These are phyloP conservation scores for Penicillium bovifimosum DNA, from an alignment of 495 filamentous ascomycete genomes.

Conservation along the genomic window DNA sequence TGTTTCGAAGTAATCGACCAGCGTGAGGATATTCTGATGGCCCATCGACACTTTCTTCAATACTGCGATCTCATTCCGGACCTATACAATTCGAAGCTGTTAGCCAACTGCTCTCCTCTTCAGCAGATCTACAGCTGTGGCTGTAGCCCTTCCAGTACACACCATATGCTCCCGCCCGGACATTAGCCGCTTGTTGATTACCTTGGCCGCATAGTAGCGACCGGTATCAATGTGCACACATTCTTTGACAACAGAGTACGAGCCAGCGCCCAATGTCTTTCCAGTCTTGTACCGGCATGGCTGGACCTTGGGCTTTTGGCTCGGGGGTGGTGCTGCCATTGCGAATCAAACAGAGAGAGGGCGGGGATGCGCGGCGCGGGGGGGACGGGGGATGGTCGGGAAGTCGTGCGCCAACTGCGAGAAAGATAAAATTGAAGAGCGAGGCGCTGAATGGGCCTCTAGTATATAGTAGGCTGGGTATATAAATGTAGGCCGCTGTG, in stretches of 20 bases:
- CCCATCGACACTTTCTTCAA: conserved; percentile 96
- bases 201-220: conserved; percentile 96
- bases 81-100: conserved; percentile 43
- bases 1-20: conserved; percentile 99
- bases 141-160: conserved; percentile 6
- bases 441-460: neutral
- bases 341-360: conserved; percentile 1
- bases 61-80: conserved; percentile 96
- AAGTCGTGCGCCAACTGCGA: neutral
- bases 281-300: conserved; percentile 95
- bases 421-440: neutral
- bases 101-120: neutral
- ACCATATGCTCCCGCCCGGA: conserved; percentile 98
- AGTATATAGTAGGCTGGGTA: neutral
- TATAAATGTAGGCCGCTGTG: neutral
- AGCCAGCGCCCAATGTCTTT: conserved; percentile 92
- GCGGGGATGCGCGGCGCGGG: conserved; percentile 3
- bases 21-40: conserved; percentile 93
- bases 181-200: conserved; percentile 99
- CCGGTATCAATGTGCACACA: conserved; percentile 98
- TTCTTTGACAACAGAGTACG: conserved; percentile 99
- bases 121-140: neutral
- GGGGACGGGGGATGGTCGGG: neutral
- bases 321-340: conserved; percentile 38
- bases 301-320: conserved; percentile 58